phyloP scores from a whole-genome alignment of 495 filamentous ascomycete genomes.

The Tuber calosporum region DNA sequence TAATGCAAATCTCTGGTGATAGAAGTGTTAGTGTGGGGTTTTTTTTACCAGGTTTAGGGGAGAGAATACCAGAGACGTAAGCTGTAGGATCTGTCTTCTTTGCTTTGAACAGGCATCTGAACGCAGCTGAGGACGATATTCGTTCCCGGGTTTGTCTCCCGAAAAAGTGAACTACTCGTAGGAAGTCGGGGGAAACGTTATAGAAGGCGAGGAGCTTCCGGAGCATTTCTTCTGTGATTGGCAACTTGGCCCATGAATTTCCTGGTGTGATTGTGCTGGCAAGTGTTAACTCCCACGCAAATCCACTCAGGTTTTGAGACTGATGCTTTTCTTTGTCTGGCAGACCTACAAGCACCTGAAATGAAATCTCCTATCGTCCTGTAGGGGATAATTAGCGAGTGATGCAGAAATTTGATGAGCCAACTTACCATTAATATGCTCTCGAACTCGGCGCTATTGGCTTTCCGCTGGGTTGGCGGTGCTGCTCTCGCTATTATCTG shows the following conservation, averaged over 20 bases:
- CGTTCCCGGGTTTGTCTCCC: not conserved
- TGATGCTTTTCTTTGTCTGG: not conserved
- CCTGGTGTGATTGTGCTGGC: not conserved
- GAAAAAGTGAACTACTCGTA: constrained; percentile 11
- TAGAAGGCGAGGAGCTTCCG: constrained; percentile 16
- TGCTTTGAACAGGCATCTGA: constrained; percentile 1
- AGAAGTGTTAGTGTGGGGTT: not conserved
- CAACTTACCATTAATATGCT: constrained; percentile 12
- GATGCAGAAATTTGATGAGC: not conserved
- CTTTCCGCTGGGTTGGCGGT: not conserved
- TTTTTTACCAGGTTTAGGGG: not conserved
- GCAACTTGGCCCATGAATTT: constrained; percentile 10
- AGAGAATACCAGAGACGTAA: not conserved
- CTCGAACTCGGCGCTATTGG: constrained; percentile 6
- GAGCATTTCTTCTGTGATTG: constrained; percentile 18
- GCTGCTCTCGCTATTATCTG: not conserved
- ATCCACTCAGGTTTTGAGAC: not conserved
- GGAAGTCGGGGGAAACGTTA: constrained; percentile 14
- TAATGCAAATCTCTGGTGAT: constrained; percentile 9
- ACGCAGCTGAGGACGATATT: constrained; percentile 7
- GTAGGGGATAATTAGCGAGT: not conserved
- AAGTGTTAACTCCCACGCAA: not conserved
- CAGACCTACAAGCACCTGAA: constrained; percentile 13
- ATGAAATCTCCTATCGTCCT: constrained; percentile 12
- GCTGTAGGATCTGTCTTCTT: not conserved